phyloP scores from a whole-genome alignment of 1,284 basidiomycete genomes.

The Fomitopsis betulina region DNA sequence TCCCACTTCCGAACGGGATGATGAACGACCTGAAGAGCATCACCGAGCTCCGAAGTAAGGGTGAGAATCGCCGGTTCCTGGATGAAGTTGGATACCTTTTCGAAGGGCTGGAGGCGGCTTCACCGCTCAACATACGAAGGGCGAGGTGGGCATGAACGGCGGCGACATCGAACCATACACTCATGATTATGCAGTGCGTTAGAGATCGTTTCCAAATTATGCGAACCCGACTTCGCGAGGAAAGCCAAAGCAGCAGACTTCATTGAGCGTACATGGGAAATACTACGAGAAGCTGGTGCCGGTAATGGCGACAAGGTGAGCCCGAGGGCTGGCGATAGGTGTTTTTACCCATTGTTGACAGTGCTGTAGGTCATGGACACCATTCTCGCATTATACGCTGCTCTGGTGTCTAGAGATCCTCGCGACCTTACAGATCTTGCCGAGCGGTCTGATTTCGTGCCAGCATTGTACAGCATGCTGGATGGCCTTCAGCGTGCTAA shows the following conservation, averaged over 20 bases:
- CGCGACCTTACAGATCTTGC: conserved; percentile 49
- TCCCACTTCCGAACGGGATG: conserved; percentile 43
- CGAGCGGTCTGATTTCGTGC: conserved; percentile 34
- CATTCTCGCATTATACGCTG: conserved; percentile 51
- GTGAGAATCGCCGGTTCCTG: conserved; percentile 72
- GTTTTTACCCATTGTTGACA: neutral
- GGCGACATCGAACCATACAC: neutral
- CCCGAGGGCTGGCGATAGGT: neutral
- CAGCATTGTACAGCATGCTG: conserved; percentile 44
- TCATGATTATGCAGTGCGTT: conserved; percentile 45
- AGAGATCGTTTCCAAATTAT: conserved; percentile 69
- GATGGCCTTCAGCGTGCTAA: conserved; percentile 26
- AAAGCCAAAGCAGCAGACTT: conserved; percentile 74
- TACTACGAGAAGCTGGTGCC: conserved; percentile 51
- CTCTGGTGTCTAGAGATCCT: conserved; percentile 54
- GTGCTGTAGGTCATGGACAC: conserved; percentile 50
- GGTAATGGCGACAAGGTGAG: conserved; percentile 56
- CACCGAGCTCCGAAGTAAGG: conserved; percentile 71
- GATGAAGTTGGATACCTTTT: conserved; percentile 80
- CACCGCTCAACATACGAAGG: conserved; percentile 52
- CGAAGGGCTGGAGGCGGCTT: conserved; percentile 60
- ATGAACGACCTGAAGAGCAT: conserved; percentile 77
- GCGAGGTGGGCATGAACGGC: conserved; percentile 42
- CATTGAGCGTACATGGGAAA: conserved; percentile 59
- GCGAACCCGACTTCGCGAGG: conserved; percentile 66